phyloP scores from a whole-genome alignment of 192 early-diverging fungal species.

The Funneliformis mosseae region DNA sequence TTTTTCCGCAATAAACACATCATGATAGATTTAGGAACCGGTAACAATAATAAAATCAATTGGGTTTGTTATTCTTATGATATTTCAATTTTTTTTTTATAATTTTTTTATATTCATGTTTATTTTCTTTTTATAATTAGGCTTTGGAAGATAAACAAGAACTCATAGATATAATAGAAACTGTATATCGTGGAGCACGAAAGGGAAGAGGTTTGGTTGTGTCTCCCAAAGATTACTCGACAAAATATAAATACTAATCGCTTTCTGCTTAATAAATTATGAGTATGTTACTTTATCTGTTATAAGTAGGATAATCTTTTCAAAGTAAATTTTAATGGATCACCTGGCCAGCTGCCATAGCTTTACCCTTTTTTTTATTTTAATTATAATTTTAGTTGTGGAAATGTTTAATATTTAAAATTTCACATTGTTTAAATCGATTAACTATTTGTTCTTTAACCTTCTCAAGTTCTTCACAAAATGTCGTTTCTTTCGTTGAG shows the following conservation, averaged over 20 bases:
- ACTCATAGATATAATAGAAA: constrained; percentile 90
- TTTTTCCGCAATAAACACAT: constrained; percentile 97
- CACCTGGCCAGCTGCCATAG: too few relatives aligned
- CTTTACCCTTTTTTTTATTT: too few relatives aligned
- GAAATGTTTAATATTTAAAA: too few relatives aligned
- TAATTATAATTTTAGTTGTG: too few relatives aligned
- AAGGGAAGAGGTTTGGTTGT: constrained; percentile 98
- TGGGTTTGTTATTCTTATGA: constrained; percentile 55
- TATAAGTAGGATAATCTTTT: too few relatives aligned
- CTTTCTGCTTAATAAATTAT: too few relatives aligned
- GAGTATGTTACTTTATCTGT: too few relatives aligned
- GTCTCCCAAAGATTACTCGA: constrained; percentile 96
- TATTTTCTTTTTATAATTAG: neutral
- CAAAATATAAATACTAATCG: constrained; percentile 94
- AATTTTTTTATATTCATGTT: neutral
- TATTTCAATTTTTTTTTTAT: neutral
- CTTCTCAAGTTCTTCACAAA: too few relatives aligned
- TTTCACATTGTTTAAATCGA: too few relatives aligned
- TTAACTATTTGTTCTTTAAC: too few relatives aligned
- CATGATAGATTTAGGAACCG: constrained; percentile 98
- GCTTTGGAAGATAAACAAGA: constrained; percentile 93
- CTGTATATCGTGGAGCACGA: constrained; percentile 90
- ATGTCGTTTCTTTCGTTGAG: too few relatives aligned
- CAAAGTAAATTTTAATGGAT: too few relatives aligned
- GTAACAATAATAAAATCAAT: constrained; percentile 99